These are phyloP conservation scores for Chytriomyces sp. DNA, from an alignment of 192 early-diverging fungal genomes.

Conservation along the genomic window DNA sequence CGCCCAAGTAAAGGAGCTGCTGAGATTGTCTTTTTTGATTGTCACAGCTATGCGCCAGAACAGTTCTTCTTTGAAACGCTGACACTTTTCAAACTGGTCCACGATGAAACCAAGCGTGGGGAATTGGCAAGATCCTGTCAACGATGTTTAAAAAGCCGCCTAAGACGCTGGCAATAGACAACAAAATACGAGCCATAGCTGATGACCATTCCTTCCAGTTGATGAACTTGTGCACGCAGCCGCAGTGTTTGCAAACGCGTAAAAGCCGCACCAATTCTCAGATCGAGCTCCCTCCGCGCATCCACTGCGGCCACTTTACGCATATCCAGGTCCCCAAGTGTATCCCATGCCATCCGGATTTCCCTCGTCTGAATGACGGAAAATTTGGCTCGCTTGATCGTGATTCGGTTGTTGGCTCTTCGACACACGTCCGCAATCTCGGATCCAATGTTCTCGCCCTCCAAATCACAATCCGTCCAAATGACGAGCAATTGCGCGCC, in stretches of 20 bases:
- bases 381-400: slow-evolving; percentile 83
- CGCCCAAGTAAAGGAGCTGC: slow-evolving; percentile 74
- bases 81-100: slow-evolving; percentile 72
- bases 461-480: slow-evolving; percentile 99
- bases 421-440: slow-evolving; percentile 77
- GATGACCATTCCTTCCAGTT: slow-evolving; percentile 60
- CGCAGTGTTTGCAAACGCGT: slow-evolving; percentile 88
- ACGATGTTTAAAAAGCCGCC: background rate
- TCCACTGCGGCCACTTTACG: slow-evolving; percentile 77
- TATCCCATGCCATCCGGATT: slow-evolving; percentile 75
- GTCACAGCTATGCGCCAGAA: slow-evolving; percentile 86
- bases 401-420: slow-evolving; percentile 62
- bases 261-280: slow-evolving; percentile 88
- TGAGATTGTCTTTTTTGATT: slow-evolving; percentile 44
- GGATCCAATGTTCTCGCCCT: slow-evolving; percentile 91
- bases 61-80: slow-evolving; percentile 81
- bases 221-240: slow-evolving; percentile 59
- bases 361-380: slow-evolving; percentile 83
- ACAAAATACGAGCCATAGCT: slow-evolving; percentile 71
- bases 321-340: slow-evolving; percentile 73
- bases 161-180: slow-evolving; percentile 10
- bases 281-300: slow-evolving; percentile 84
- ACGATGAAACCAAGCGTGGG: slow-evolving; percentile 97
- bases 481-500: slow-evolving; percentile 76
- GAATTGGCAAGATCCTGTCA: slow-evolving; percentile 87